These are phyloP conservation scores for Wolfiporia cocos DNA, from an alignment of 1,284 basidiomycete species.

Conservation along the genomic window DNA sequence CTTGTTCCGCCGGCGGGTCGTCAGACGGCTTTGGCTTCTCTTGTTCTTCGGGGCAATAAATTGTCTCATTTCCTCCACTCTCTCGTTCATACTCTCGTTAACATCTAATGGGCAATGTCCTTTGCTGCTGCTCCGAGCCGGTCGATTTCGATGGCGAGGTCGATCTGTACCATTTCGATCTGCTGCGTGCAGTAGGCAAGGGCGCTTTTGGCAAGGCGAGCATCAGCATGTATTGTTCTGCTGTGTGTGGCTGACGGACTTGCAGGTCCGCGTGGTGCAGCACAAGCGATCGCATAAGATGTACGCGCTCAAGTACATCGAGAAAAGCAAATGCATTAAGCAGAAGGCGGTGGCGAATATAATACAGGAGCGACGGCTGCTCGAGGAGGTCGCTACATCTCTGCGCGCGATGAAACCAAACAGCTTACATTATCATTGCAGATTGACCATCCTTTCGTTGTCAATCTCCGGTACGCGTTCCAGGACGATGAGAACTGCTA, in stretches of 20 bases:
- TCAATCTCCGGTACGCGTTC: slow-evolving; percentile 94
- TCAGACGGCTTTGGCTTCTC: slow-evolving; percentile 8
- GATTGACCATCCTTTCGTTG: slow-evolving; percentile 94
- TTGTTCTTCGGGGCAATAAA: slow-evolving; percentile 11
- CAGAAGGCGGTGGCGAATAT: slow-evolving; percentile 93
- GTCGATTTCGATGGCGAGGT: slow-evolving; percentile 94
- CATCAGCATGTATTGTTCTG: slow-evolving; percentile 3
- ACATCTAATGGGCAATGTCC: slow-evolving; percentile 25
- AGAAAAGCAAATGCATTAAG: slow-evolving; percentile 88
- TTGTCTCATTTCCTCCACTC: slow-evolving; percentile 4
- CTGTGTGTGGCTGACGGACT: background rate
- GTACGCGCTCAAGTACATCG: slow-evolving; percentile 97
- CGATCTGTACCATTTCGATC: slow-evolving; percentile 93
- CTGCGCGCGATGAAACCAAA: background rate
- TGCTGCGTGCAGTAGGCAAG: slow-evolving; percentile 90
- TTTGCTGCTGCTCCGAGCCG: slow-evolving; percentile 37
- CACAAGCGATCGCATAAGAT: slow-evolving; percentile 92
- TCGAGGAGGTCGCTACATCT: slow-evolving; percentile 67
- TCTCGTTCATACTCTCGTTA: slow-evolving; percentile 1
- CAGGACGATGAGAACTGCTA: slow-evolving; percentile 98
- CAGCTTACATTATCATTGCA: slow-evolving; percentile 24
- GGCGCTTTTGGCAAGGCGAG: slow-evolving; percentile 95
- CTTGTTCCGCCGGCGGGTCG: slow-evolving; percentile 2
- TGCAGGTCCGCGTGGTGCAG: slow-evolving; percentile 84
- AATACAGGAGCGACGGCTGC: slow-evolving; percentile 85